phyloP scores from a whole-genome alignment of 805 yeast species.

The Metschnikowia santaceciliae region DNA sequence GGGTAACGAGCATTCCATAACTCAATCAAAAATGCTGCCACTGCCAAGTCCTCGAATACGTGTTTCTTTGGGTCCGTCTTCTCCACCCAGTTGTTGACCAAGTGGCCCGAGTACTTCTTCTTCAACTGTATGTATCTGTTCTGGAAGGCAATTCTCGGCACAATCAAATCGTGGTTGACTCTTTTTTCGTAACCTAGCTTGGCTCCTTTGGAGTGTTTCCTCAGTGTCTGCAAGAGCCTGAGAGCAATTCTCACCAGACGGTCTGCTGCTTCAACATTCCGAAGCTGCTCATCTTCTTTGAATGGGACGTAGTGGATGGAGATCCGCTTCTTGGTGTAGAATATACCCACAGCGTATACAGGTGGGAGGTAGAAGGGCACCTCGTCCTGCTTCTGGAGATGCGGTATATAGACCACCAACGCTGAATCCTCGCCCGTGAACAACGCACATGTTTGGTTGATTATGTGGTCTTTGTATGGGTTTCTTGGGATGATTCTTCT shows the following conservation, averaged over 20 bases:
- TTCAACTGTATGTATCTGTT: constrained; percentile 75
- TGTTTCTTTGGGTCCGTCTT: constrained; percentile 93
- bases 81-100: constrained; percentile 87
- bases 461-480: constrained; percentile 76
- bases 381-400: constrained; percentile 52
- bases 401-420: constrained; percentile 75
- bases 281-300: constrained; percentile 20
- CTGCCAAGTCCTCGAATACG: constrained; percentile 93
- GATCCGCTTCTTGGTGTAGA: constrained; percentile 43
- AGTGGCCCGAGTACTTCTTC: constrained; percentile 68
- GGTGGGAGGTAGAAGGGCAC: constrained; percentile 90
- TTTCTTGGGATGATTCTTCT: constrained; percentile 89
- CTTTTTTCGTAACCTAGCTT: constrained; percentile 82
- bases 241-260: constrained; percentile 80
- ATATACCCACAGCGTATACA: constrained; percentile 72
- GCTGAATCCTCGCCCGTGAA: constrained; percentile 40
- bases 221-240: constrained; percentile 72
- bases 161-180: constrained; percentile 83
- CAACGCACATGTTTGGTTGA: constrained; percentile 78
- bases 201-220: constrained; percentile 80
- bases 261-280: constrained; percentile 41
- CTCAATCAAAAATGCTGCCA: constrained; percentile 90
- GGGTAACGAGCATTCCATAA: constrained; percentile 59
- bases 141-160: constrained; percentile 78
- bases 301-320: constrained; percentile 79